Percentiles rank a stretch among this genome's conserved stretches.
phyloP scores from a whole-genome alignment of 345 rosid genomes.

The Syzygium jambos region DNA sequence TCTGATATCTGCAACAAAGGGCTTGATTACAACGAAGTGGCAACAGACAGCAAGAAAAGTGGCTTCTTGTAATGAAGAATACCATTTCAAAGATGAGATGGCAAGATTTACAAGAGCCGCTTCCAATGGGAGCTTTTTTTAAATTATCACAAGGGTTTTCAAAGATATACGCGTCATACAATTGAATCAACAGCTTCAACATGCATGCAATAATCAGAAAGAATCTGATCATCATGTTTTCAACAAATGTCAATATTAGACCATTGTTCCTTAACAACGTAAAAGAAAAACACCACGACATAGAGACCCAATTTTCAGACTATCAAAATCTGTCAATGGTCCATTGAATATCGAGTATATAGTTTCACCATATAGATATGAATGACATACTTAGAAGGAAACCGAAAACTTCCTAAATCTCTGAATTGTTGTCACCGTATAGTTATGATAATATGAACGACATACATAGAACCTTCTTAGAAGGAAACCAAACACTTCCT shows the following conservation, averaged over 20 bases:
- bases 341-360: background rate
- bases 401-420: background rate
- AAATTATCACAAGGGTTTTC: background rate
- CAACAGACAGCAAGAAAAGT: background rate
- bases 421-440: background rate
- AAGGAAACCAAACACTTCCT: background rate
- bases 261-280: background rate
- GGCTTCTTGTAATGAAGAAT: background rate
- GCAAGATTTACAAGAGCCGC: background rate
- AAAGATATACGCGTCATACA: background rate
- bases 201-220: background rate
- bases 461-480: background rate
- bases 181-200: background rate
- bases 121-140: background rate
- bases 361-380: background rate
- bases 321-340: background rate
- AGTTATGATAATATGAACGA: background rate
- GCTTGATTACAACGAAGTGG: background rate
- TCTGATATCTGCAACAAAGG: conserved; percentile 47
- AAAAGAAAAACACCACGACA: background rate
- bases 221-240: background rate
- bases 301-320: background rate
- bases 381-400: background rate
- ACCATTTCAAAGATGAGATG: background rate
- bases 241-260: background rate